phyloP scores from a whole-genome alignment of 2,329 filamentous ascomycete genomes.

The Cytospora paraplurivora region DNA sequence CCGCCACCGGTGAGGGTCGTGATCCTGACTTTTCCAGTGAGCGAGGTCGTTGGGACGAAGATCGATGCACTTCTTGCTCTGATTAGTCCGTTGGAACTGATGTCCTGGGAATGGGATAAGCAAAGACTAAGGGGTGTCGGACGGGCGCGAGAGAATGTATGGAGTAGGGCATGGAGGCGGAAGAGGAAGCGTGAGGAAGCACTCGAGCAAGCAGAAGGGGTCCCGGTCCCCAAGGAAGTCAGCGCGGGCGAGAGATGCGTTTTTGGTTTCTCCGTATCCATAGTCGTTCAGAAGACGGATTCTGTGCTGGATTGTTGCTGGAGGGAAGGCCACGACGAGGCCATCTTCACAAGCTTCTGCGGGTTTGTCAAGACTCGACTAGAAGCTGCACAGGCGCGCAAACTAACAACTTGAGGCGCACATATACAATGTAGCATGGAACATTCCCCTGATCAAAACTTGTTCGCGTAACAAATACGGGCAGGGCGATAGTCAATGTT shows the following conservation, averaged over 20 bases:
- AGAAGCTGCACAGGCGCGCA: constrained; percentile 26
- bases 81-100: constrained; percentile 59
- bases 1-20: constrained; percentile 46
- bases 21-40: constrained; percentile 48
- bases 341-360: constrained; percentile 84
- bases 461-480: not conserved
- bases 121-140: constrained; percentile 59
- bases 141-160: constrained; percentile 70
- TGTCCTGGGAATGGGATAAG: constrained; percentile 64
- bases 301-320: constrained; percentile 63
- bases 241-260: constrained; percentile 42
- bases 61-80: constrained; percentile 45
- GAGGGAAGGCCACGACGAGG: constrained; percentile 72
- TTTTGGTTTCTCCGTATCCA: constrained; percentile 61
- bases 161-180: constrained; percentile 73
- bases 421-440: not conserved
- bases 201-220: constrained; percentile 37
- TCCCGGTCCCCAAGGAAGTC: constrained; percentile 12
- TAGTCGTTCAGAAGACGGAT: constrained; percentile 44
- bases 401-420: not conserved
- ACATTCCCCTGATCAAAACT: not conserved
- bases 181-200: constrained; percentile 48
- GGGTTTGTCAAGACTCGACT: constrained; percentile 70
- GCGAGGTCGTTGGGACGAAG: constrained; percentile 44
- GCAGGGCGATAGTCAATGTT: no score